Evolutionary conservation across 2,329 filamentous ascomycete species (phyloP), one percentile per base, ranked within the genome.

Genomic region (Fusarium sambucinum): DNA sequence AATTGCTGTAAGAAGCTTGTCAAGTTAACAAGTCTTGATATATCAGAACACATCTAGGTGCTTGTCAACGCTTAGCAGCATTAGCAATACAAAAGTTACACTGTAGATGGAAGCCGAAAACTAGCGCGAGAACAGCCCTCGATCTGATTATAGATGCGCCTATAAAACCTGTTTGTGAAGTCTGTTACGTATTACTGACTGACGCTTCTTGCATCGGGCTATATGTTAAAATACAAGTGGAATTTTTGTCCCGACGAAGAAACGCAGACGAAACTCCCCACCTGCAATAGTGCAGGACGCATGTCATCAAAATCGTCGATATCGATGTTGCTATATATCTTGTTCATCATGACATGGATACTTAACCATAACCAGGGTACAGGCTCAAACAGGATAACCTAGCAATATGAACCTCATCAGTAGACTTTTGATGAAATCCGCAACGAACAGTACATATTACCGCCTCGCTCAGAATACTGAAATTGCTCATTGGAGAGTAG

Each of bases 291-390:
- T 38, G 23, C 33, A 35, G 21, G 16, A 40, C 27, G 25, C 45
- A 59, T 53, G 45, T 25, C 45, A 59, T 41, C 23, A 53, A 59
- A n/a, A 25, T 30, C 27, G n/a, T 29, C 21, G 37, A 38, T 12
- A 16, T 47, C 45, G 41, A 29, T 32, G 25, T 47, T 41, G 25
- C 25, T 29, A 14, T 46, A 44, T 30, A 58, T 32, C 30, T 37
- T 32, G 51, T 32, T 37, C 45, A 46, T 52, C 40, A 41, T 53
- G 35, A 63, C 41, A 41, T 44, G 33, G 29, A 38, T 55, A 32
- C 46, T 47, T 40, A 33, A 44, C 23, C 19, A 37, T 29, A 38
- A 40, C 41, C 21, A 59, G 38, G 27, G 29, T 35, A 33, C 29
- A 32, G 30, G 46, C 35, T 40, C 21, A 45, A 29, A 40, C 12